Conservation (phyloP, 257 asterid genomes). For the Solanum ossicruentum region DNA sequence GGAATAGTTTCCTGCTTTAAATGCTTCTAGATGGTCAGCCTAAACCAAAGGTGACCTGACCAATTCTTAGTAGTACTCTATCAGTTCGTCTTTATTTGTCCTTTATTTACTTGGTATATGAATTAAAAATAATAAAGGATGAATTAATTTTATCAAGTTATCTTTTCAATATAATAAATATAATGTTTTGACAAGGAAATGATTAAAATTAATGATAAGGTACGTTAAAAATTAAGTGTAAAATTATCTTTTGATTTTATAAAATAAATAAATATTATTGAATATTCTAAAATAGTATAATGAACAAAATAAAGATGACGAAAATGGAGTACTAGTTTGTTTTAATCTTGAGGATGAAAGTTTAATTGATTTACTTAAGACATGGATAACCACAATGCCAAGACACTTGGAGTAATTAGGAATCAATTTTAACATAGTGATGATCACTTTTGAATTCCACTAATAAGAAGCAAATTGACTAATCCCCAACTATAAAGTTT, state of each 20-base stretch:
- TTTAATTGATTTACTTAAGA: neutral
- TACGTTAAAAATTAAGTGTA: no score
- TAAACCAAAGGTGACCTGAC: neutral
- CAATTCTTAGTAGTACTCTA: neutral
- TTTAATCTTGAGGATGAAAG: neutral
- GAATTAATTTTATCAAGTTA: no score
- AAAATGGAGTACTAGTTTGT: neutral
- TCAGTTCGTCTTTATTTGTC: no score
- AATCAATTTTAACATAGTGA: neutral
- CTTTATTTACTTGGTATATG: no score
- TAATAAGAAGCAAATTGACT: neutral
- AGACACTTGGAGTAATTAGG: neutral
- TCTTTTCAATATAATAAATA: no score
- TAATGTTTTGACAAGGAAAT: no score
- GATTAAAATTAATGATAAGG: no score
- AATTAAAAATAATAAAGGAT: no score
- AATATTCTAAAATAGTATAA: no score
- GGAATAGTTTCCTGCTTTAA: neutral
- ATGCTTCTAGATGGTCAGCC: neutral
- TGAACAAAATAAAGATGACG: no score
- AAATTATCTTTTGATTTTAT: no score
- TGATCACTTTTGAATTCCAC: neutral
- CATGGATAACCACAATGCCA: neutral
- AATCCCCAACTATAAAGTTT: neutral
- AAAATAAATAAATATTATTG: no score